phyloP scores from a whole-genome alignment of 208 protist genomes.

The Trypanosoma cruzi region DNA sequence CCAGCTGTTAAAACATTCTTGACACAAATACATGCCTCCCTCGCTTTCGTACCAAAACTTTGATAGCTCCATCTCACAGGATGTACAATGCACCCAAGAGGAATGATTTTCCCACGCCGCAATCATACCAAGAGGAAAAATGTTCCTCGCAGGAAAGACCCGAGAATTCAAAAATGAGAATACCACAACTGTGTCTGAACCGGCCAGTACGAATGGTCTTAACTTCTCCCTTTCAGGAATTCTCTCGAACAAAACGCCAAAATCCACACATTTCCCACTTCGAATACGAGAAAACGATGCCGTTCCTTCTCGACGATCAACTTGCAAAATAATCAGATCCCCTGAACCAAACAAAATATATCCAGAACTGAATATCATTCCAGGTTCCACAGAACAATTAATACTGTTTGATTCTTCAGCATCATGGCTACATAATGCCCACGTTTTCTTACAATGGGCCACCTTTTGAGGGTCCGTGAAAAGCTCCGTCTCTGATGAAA shows the following conservation, averaged over 20 bases:
- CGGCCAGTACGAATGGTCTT: slow-evolving; percentile 70
- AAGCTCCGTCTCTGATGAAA: slow-evolving; percentile 63
- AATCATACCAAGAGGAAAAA: slow-evolving; percentile 64
- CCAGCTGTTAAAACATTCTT: slow-evolving; percentile 83
- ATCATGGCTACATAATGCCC: slow-evolving; percentile 83
- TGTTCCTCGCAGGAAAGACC: slow-evolving; percentile 77
- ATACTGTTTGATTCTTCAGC: slow-evolving; percentile 69
- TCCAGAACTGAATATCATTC: slow-evolving; percentile 79
- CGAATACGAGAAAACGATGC: slow-evolving; percentile 75
- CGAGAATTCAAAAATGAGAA: slow-evolving; percentile 75
- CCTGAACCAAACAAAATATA: slow-evolving; percentile 64
- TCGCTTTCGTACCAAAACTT: slow-evolving; percentile 74
- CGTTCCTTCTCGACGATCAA: slow-evolving; percentile 63
- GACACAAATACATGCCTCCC: slow-evolving; percentile 56
- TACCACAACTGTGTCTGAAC: slow-evolving; percentile 67
- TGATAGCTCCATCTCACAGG: slow-evolving; percentile 40
- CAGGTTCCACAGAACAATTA: slow-evolving; percentile 84
- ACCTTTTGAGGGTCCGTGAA: slow-evolving; percentile 61
- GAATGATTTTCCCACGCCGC: slow-evolving; percentile 21
- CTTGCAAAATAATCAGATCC: slow-evolving; percentile 71
- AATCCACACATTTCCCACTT: slow-evolving; percentile 53
- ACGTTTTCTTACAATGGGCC: slow-evolving; percentile 67
- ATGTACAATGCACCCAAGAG: slow-evolving; percentile 25
- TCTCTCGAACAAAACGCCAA: slow-evolving; percentile 84
- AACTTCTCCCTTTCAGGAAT: slow-evolving; percentile 48